Percentiles rank a stretch among this genome's conserved stretches.
These are phyloP conservation scores for Eucalyptus cloeziana DNA, from an alignment of 345 rosid genomes.

Conservation along the genomic window DNA sequence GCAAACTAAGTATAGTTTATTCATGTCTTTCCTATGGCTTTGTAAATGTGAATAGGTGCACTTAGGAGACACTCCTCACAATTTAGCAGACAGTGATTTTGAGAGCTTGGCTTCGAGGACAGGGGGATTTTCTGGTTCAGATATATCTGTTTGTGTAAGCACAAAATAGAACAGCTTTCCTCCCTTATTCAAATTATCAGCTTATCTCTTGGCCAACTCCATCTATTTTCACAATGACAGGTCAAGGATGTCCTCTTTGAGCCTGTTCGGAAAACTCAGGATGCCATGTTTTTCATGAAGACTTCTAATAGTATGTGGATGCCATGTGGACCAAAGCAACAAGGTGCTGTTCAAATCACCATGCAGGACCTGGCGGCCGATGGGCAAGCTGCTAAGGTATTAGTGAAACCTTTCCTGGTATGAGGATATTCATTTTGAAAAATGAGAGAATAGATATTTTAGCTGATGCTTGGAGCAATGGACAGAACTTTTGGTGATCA, in stretches of 20 bases:
- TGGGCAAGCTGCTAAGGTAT: conserved; percentile 70
- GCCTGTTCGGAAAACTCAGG: conserved; percentile 91
- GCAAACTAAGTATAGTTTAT: neutral
- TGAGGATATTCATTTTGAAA: neutral
- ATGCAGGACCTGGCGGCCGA: conserved; percentile 79
- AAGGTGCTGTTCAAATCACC: conserved; percentile 55
- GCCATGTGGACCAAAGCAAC: conserved; percentile 86
- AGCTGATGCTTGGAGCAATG: neutral
- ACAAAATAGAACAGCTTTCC: neutral
- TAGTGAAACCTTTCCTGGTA: neutral
- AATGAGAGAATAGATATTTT: neutral
- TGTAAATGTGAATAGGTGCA: conserved; percentile 42
- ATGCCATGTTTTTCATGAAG: conserved; percentile 72
- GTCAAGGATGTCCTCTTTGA: conserved; percentile 92
- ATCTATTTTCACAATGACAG: conserved; percentile 11
- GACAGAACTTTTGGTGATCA: neutral
- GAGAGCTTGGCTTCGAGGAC: conserved; percentile 63
- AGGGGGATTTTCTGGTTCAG: conserved; percentile 94
- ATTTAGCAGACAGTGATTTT: conserved; percentile 72
- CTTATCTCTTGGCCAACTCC: neutral
- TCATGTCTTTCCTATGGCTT: neutral
- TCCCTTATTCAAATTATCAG: neutral
- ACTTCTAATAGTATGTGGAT: conserved; percentile 57
- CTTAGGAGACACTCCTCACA: conserved; percentile 93
- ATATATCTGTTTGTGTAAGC: conserved; percentile 88